Evolutionary conservation across 75 land plant species (phyloP).

Genomic region (Cupressus sempervirens): DNA sequence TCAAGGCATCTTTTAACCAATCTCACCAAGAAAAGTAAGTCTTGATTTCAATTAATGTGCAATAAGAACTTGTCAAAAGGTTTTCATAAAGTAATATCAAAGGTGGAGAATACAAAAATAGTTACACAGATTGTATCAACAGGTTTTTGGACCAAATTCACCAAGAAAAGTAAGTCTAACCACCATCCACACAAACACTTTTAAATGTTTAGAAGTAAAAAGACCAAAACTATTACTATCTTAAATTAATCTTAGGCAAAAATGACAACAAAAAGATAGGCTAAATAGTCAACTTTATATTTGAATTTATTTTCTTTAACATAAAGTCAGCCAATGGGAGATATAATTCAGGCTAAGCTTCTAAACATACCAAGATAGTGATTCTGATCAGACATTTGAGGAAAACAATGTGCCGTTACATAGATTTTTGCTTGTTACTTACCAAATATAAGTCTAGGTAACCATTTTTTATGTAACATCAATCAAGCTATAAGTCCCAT

Average conservation of each 20-base stretch:
- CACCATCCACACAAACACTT: neutral
- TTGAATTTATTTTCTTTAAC: neutral
- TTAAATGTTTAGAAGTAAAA: neutral
- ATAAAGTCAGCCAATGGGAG: neutral
- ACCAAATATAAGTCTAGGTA: neutral
- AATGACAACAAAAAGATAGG: no score
- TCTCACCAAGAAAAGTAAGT: neutral
- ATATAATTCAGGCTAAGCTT: neutral
- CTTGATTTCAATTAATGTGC: slow-evolving; percentile 29
- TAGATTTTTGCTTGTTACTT: neutral
- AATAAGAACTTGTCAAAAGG: slow-evolving; percentile 66
- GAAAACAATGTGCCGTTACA: neutral
- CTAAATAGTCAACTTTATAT: no score
- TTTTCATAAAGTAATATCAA: slow-evolving; percentile 83
- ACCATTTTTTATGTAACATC: neutral
- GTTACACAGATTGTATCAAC: neutral
- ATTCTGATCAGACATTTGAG: neutral
- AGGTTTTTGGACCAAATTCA: neutral
- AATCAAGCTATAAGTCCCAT: neutral
- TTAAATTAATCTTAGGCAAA: no score
- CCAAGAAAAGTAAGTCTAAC: neutral
- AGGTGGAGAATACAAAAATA: neutral
- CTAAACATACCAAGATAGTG: neutral
- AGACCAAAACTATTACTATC: neutral
- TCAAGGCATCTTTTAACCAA: neutral